Base-by-base conservation (phyloP, 805 yeast species). In the Zygotorulaspora chibaensis region DNA sequence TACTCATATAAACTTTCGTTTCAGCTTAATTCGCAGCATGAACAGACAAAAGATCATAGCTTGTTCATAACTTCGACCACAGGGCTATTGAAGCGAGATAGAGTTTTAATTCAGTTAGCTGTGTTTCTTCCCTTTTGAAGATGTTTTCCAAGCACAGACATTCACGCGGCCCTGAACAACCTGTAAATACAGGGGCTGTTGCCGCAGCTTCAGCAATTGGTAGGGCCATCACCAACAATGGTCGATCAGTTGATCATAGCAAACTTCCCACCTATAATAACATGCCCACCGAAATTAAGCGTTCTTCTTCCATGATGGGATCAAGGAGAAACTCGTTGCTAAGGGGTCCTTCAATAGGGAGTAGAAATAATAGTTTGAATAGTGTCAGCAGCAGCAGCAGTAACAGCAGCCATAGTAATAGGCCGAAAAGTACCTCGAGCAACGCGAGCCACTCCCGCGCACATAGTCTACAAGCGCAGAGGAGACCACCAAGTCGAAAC, bases 181-280 rank as follows among this genome's bases (percentile, higher is more conserved):
- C 57, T 29, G 68, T 73, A 8, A 67, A 70, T 47, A 66, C 78
- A 2, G 75, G 75, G 40, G 86, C 86, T 1, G 53, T 80, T 20
- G 86, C 84, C 6, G 86, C 86, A 20, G 85, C 85, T 2, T 65
- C 77, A 7, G 78, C 78, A 3, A 73, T 77, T 47, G 81, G 81
- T 2, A 65, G 66, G 42, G 79, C 80, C 0, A 47, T 76, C 42
- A 69, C 67, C 52, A 65, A 42, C 16, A 55, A 55, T 35, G 66
- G 65, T 1, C 55, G 54, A 35, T 39, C 50, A 8, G 57, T 61
- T 13, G 61, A 61, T 45, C 53, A 52, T 35, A 48, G 47, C 18
- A 61, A 54, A 27, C 33, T 59, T 15, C 65, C 66, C 18, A 45
- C 43, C 9, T 58, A 58, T 38, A 59, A 57, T 29, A 41, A 52